phyloP scores from a whole-genome alignment of 2,329 filamentous ascomycete genomes.

The Cryphonectria carpinicola region DNA sequence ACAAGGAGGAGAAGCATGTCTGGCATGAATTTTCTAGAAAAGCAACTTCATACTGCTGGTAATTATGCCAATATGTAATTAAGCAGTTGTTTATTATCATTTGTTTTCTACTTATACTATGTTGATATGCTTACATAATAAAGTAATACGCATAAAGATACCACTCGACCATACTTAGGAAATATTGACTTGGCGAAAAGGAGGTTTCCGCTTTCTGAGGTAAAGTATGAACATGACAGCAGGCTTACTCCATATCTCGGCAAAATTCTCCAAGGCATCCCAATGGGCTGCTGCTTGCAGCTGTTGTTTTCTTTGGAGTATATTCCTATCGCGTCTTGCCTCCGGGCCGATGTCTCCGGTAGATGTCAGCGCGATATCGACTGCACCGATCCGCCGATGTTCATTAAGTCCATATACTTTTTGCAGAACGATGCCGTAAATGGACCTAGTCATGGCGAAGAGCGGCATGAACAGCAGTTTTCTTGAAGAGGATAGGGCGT shows the following conservation, averaged over 20 bases:
- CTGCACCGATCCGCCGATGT: conserved; percentile 2
- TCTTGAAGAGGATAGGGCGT: conserved; percentile 1
- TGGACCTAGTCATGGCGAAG: background rate
- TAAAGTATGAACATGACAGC: background rate
- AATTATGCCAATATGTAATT: too few relatives aligned
- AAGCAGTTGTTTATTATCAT: too few relatives aligned
- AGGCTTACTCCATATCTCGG: background rate
- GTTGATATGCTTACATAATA: background rate
- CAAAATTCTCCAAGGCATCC: background rate
- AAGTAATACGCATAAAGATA: too few relatives aligned
- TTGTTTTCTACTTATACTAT: background rate
- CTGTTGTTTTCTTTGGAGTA: background rate
- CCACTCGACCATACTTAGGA: background rate
- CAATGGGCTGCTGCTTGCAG: background rate
- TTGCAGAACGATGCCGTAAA: conserved; percentile 1
- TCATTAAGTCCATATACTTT: background rate
- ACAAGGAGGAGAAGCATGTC: too few relatives aligned
- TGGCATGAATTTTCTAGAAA: too few relatives aligned
- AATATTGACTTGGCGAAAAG: conserved; percentile 1
- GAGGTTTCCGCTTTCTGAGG: background rate
- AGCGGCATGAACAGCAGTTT: background rate
- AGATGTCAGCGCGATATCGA: background rate
- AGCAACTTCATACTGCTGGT: too few relatives aligned
- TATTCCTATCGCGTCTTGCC: background rate
- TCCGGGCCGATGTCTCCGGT: background rate